These are phyloP conservation scores for Phytophthora brassicae DNA, from an alignment of 352 stramenopile genomes.

Conservation along the genomic window DNA sequence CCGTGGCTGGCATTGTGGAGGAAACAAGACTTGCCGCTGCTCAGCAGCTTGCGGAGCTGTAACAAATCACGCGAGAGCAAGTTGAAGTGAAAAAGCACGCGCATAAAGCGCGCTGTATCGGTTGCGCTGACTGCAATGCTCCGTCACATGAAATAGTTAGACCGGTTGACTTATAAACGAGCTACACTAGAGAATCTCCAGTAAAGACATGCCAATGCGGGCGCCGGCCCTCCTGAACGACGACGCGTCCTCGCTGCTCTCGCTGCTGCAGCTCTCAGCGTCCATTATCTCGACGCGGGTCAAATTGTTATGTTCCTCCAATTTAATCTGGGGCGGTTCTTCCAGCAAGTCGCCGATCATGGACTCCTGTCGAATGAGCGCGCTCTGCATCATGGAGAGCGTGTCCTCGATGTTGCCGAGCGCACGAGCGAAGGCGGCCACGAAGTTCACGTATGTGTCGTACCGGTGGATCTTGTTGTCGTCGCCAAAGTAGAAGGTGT, in stretches of 20 bases:
- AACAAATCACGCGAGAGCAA: not conserved
- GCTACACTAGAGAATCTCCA: constrained; percentile 21
- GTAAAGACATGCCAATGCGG: constrained; percentile 26
- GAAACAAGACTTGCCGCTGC: too few relatives aligned
- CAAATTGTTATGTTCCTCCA: not conserved
- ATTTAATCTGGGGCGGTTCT: constrained; percentile 22
- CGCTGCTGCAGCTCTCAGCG: constrained; percentile 16
- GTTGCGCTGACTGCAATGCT: not conserved
- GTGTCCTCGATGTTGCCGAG: constrained; percentile 56
- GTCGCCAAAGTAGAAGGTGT: constrained; percentile 63
- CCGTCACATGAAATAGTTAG: constrained; percentile 6
- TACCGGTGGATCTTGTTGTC: constrained; percentile 61
- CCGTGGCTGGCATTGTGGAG: too few relatives aligned
- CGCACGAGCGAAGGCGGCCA: constrained; percentile 40
- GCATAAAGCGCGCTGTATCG: too few relatives aligned
- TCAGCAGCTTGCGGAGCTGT: too few relatives aligned
- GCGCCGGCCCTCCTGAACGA: constrained; percentile 2
- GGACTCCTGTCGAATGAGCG: constrained; percentile 54
- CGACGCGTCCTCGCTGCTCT: constrained; percentile 5
- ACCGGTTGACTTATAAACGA: not conserved
- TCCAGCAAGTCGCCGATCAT: constrained; percentile 54
- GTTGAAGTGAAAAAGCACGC: not conserved
- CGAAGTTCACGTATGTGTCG: constrained; percentile 63
- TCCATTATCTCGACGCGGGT: constrained; percentile 16
- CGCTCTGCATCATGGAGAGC: constrained; percentile 47